A percentile compares a stretch with the other conserved stretches of the same genome.
These are phyloP conservation scores for Calonectria leucothoes DNA, from an alignment of 2,329 filamentous ascomycete species.

Conservation along the genomic window DNA sequence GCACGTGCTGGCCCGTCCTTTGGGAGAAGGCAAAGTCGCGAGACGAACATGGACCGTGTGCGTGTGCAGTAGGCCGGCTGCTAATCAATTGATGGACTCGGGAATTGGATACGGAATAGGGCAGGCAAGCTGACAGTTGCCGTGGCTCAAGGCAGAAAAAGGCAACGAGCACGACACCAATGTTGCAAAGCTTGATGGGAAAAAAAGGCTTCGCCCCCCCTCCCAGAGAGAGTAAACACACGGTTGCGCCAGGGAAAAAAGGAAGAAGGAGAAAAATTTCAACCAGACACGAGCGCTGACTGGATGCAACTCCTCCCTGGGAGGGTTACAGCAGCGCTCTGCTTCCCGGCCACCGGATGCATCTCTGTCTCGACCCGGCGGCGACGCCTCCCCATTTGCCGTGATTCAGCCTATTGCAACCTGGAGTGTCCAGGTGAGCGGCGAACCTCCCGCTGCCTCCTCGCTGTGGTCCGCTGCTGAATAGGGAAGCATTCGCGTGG, in stretches of 20 bases:
- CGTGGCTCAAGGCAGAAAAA: neutral
- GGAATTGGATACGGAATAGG: neutral
- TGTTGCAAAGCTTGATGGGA: neutral
- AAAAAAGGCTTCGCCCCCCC: neutral
- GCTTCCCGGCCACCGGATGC: conserved; percentile 10
- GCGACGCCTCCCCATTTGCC: neutral
- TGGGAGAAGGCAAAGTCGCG: neutral
- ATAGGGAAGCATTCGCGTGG: neutral
- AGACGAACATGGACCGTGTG: neutral
- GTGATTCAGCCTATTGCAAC: neutral
- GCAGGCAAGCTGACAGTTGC: neutral
- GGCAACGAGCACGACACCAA: neutral
- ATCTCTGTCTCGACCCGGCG: neutral
- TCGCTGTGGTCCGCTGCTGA: neutral
- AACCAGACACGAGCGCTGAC: neutral
- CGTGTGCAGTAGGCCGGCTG: neutral
- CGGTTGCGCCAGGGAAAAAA: neutral
- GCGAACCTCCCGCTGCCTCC: neutral
- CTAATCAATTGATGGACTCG: neutral
- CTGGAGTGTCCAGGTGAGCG: neutral
- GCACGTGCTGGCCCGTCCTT: neutral
- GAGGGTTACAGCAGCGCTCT: conserved; percentile 16
- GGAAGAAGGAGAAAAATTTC: neutral
- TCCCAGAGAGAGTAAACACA: neutral
- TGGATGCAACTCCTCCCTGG: neutral